phyloP scores from a whole-genome alignment of 1,139 yeast genomes.

The Candida sp. region DNA sequence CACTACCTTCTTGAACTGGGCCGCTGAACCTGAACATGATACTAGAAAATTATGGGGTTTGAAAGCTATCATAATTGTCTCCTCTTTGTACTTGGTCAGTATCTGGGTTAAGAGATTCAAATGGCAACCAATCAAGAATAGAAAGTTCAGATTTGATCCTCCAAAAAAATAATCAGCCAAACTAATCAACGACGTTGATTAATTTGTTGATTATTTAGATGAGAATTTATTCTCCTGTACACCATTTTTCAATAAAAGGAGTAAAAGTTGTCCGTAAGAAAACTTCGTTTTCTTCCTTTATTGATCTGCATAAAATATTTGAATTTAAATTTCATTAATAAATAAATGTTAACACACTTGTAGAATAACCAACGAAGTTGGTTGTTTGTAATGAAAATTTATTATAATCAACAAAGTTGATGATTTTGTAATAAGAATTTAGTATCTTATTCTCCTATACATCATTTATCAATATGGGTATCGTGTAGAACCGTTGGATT shows the following conservation, averaged over 20 bases:
- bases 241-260: not conserved
- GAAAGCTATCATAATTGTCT: conserved; percentile 80
- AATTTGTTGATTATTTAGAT: too few species aligned
- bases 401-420: too few species aligned
- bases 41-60: conserved; percentile 97
- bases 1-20: conserved; percentile 94
- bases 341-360: too few species aligned
- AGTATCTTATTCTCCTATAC: too few species aligned
- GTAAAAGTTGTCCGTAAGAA: not conserved
- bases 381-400: too few species aligned
- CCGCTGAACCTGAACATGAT: conserved; percentile 98
- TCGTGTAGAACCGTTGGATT: too few species aligned
- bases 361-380: too few species aligned
- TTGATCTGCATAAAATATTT: not conserved
- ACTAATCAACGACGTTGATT: too few species aligned
- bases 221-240: not conserved
- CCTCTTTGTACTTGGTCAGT: conserved; percentile 77
- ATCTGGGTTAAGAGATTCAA: conserved; percentile 97
- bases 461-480: too few species aligned
- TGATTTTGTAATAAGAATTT: too few species aligned
- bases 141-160: conserved; percentile 92
- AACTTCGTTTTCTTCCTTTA: not conserved
- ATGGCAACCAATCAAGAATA: conserved; percentile 95
- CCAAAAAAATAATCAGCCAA: conserved; percentile 45
- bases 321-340: not conserved